Base-by-base conservation (phyloP, 306 rosid species). In the Corylus americana region DNA sequence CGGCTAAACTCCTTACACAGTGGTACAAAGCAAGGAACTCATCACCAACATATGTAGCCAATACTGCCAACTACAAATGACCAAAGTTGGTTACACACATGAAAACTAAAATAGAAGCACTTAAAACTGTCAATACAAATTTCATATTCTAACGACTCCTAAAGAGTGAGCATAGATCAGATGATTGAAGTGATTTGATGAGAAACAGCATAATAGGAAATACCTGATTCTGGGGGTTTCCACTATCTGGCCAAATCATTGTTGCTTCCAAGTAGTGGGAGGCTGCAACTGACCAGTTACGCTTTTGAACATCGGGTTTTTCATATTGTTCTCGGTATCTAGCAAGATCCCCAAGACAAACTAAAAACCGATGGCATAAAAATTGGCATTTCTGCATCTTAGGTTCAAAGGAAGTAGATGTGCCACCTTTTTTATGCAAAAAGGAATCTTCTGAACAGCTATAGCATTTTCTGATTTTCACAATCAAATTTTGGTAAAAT, bases 181-280 rank as follows among this genome's bases (percentile, higher is more conserved):
- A n/a, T n/a, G 14, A 8, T 57, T 11, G 58, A 55, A 66, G 75
- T 53, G 51, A 70, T 63, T 66, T 45, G 44, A 72, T 55, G 55
- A 10, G 1, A 63, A 63, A 37, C 48, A 49, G 37, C 22, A 4
- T 20, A 20, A 9, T 39, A 42, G 39, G 35, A 29, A 58, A 29
- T 77, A 95, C 99, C 96, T 93, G 99, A 90, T 95, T 95, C 44
- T 95, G 99, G 3, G 99, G 97, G 70, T 90, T 93, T 53, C 99
- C 99, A 78, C 98, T 91, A 71, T 95, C 93, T 64, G 98, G 98
- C 99, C 94, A 95, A 78, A 90, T 86, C 85, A 85, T 87, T 61
- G 98, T 80, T 69, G 99, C 97, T 88, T 89, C 94, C 88, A 95
- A 76, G 86, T 95, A 96, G 85, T 91, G 88, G 20, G 89, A 75